Conservation (phyloP, 768 basidiomycete genomes). For the Russula lepida region DNA sequence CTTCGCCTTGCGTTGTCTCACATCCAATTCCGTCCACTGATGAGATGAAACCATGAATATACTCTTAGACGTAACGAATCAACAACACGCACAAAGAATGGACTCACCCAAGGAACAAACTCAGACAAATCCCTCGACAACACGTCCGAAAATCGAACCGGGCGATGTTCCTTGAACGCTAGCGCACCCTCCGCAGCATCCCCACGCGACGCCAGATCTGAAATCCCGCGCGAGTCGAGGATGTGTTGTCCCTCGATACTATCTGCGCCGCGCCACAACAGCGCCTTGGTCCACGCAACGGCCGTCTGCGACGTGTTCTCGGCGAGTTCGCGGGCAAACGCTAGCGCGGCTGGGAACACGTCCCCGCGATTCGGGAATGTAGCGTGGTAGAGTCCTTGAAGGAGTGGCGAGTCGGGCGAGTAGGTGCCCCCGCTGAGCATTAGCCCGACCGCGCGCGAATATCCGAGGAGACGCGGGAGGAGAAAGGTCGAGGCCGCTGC, state of each 20-base stretch:
- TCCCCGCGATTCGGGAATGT: constrained; percentile 41
- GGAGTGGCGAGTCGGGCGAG: constrained; percentile 36
- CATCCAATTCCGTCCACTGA: constrained; percentile 30
- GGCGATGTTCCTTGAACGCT: constrained; percentile 42
- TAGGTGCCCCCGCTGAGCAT: constrained; percentile 41
- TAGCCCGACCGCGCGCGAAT: constrained; percentile 43
- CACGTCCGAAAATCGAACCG: constrained; percentile 38
- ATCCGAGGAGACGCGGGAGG: constrained; percentile 47
- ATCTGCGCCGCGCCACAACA: constrained; percentile 43
- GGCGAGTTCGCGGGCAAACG: constrained; percentile 44
- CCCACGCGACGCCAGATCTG: constrained; percentile 30
- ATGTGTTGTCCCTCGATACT: constrained; percentile 48
- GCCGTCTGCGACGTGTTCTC: constrained; percentile 43
- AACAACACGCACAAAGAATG: not conserved
- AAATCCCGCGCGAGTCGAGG: constrained; percentile 42
- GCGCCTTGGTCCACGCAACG: constrained; percentile 42
- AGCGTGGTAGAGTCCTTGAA: constrained; percentile 39
- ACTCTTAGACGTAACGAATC: not conserved
- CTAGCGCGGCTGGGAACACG: constrained; percentile 44
- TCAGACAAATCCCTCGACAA: constrained; percentile 33
- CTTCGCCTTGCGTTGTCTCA: constrained; percentile 8
- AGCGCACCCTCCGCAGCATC: constrained; percentile 42
- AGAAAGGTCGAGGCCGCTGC: constrained; percentile 38
- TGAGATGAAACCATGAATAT: not conserved
- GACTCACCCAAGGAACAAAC: constrained; percentile 48